Evolutionary conservation across 208 protist genomes (phyloP).

Genomic region (Leishmania tropica): DNA sequence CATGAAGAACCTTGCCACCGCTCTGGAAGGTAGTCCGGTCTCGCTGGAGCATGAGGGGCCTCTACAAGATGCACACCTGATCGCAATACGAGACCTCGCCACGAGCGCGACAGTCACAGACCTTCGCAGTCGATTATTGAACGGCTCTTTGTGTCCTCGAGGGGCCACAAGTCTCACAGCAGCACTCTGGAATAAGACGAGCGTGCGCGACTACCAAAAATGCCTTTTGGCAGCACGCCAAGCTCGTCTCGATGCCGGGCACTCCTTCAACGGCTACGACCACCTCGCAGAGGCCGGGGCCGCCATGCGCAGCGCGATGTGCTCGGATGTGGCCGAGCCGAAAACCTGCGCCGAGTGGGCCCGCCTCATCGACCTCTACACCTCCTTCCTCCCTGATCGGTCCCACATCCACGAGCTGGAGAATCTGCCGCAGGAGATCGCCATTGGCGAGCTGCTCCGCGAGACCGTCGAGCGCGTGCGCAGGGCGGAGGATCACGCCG

Average conservation of each 20-base stretch:
- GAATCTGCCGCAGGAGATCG: constrained; percentile 85
- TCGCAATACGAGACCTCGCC: constrained; percentile 16
- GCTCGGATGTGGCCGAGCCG: not conserved
- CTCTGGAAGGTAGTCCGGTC: constrained; percentile 5
- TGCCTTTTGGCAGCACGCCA: constrained; percentile 10
- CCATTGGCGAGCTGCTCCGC: constrained; percentile 66
- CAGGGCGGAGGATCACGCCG: not conserved
- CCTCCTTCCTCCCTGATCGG: constrained; percentile 70
- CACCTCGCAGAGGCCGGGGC: constrained; percentile 37
- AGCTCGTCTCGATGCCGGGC: constrained; percentile 12
- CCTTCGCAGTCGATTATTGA: not conserved
- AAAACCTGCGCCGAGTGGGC: constrained; percentile 70
- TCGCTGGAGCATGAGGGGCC: constrained; percentile 19
- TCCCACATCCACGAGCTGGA: constrained; percentile 81
- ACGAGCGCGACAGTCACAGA: constrained; percentile 9
- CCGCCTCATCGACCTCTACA: constrained; percentile 64
- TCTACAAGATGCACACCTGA: constrained; percentile 6
- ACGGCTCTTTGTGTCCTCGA: constrained; percentile 6
- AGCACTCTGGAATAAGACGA: constrained; percentile 5
- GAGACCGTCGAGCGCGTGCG: constrained; percentile 18
- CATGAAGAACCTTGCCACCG: not conserved
- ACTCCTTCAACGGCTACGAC: constrained; percentile 13
- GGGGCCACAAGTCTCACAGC: not conserved
- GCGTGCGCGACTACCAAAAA: not conserved
- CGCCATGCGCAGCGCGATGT: constrained; percentile 22